Evolutionary conservation across 352 stramenopile species (phyloP).

Genomic region (Thraustochytrium sp.): DNA sequence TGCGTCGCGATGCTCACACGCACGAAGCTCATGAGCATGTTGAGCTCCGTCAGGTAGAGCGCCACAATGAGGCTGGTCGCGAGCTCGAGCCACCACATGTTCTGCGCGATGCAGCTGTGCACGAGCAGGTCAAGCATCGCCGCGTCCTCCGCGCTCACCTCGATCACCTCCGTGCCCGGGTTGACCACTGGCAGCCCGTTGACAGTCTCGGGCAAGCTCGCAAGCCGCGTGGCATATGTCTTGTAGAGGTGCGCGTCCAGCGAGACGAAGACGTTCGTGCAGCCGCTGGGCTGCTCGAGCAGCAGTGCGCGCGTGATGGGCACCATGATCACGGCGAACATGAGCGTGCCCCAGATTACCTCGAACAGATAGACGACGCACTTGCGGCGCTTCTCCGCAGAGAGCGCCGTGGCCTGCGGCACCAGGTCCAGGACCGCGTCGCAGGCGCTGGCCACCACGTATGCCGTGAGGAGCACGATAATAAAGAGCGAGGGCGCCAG

Average conservation of each 20-base stretch:
- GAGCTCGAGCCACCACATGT: background rate
- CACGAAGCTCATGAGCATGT: background rate
- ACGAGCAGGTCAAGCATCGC: background rate
- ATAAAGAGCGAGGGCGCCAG: background rate
- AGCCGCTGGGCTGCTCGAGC: background rate
- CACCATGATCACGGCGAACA: background rate
- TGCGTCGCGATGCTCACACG: background rate
- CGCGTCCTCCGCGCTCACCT: background rate
- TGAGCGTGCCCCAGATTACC: background rate
- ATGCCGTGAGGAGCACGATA: background rate
- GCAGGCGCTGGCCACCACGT: background rate
- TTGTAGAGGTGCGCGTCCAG: background rate
- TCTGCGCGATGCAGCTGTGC: background rate
- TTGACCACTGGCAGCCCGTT: background rate
- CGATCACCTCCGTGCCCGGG: background rate
- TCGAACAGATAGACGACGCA: background rate
- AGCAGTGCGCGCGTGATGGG: background rate
- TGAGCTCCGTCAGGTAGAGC: background rate
- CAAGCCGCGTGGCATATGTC: background rate
- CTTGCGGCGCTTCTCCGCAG: background rate
- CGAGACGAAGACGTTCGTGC: background rate
- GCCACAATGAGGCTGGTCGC: background rate
- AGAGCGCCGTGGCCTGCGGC: background rate
- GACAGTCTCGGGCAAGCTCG: background rate
- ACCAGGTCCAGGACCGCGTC: background rate